Evolutionary conservation across 2,329 filamentous ascomycete genomes (phyloP), one percentile per base, ranked within the genome.

Genomic region (Penicillium crustosum): DNA sequence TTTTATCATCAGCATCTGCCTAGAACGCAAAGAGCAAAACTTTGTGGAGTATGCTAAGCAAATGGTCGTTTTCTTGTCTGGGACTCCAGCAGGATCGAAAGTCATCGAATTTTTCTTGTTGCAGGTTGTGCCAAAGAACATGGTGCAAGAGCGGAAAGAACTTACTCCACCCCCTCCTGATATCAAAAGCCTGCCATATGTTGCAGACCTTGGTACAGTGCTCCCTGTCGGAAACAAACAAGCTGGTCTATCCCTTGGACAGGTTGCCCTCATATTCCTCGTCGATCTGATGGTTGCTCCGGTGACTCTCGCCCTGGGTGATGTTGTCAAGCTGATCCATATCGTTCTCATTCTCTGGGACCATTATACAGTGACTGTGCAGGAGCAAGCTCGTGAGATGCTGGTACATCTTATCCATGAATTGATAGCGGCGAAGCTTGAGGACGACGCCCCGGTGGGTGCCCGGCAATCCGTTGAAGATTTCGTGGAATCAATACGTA

Each of bases 21-120:
- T 99, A 12, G 94, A 99, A 68, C 87, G 93, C 33, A 87, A 93
- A 49, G 95, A 99, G 73, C 94, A 99, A 69, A 97, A 97, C 67
- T 99, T 97, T 73, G 93, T 99, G 55, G 91, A 97, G 66, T 96
- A 95, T 70, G 93, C 93, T 6, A 99, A 97, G 78, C 94, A 99
- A 74, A 94, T 99, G 52, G 92, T 97, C 17, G 95, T 99, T 0
- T 97, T 97, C 72, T 75, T 99, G 6, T 95, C 94, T 0, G 94
- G 91, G 63, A 96, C 84, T 69, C 89, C 76, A 71, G 87, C 93
- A 2, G 93, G 93, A 0, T 88, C 90, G 48, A 95, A 96, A 69
- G 93, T 99, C 3, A 88, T 99, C 12, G 94, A 99, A 63, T 97
- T 97, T 66, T 82, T 99, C 54, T 79, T 97, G 29, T 83, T 95